Percentiles rank a stretch among this genome's conserved stretches.
These are phyloP conservation scores for Scenedesmus sp. DNA, from an alignment of 163 green algal species.

Conservation along the genomic window DNA sequence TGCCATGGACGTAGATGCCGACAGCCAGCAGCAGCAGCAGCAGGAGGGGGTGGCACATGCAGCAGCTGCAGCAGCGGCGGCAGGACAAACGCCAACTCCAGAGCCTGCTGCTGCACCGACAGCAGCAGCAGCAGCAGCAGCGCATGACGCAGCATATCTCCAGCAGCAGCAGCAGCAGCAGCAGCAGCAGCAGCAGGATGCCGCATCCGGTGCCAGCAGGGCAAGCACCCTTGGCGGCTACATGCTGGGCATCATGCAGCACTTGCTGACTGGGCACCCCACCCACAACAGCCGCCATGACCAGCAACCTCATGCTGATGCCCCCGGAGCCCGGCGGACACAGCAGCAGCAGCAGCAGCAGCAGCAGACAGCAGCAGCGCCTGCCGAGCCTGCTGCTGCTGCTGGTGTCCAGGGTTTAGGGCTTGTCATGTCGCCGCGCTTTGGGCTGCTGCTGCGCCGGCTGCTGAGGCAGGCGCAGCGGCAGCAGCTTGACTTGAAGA, in stretches of 20 bases:
- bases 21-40: conserved; percentile 46
- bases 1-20: background rate
- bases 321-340: background rate
- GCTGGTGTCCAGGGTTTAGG: background rate
- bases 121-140: conserved; percentile 44
- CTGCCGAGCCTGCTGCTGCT: background rate
- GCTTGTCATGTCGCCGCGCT: background rate
- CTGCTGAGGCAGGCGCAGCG: conserved; percentile 18
- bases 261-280: background rate
- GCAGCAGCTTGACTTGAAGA: background rate
- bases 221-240: background rate
- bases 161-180: conserved; percentile 28
- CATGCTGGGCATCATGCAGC: conserved; percentile 11
- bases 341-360: conserved; percentile 35
- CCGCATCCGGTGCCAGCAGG: background rate
- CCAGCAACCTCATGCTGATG: background rate
- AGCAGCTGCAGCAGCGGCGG: background rate
- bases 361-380: background rate
- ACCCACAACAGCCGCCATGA: background rate
- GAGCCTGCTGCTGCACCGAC: background rate
- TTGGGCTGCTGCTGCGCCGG: background rate
- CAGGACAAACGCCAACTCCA: background rate
- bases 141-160: too few species aligned
- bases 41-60: background rate
- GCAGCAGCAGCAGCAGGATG: conserved; percentile 32